Evolutionary conservation across 805 yeast genomes (phyloP), one percentile per base, ranked within the genome.

Genomic region (Candida vartiovaarae): DNA sequence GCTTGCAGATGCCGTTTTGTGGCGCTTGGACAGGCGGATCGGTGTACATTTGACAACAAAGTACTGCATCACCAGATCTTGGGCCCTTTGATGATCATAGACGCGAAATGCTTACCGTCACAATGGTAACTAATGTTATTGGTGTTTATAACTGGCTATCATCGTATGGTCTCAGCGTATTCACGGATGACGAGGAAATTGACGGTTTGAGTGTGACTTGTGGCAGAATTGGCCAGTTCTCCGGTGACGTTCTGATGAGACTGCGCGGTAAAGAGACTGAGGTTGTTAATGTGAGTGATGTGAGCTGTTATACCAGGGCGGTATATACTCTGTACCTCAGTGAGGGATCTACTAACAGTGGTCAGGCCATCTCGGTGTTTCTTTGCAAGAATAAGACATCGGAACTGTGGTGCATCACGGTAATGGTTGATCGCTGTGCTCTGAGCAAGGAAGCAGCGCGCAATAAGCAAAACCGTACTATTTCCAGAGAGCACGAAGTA

Each of bases 171-270:
- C 26, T 32, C 7, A 28, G n/a, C 11, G 24, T 4, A 8, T 36
- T 36, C 32, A 28, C n/a, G 24, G 39, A 36, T n/a, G 30, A 28
- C 6, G 9, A 7, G 30, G 34, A 29, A 5, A 27, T 3, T 23
- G 20, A 25, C 8, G 34, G 43, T n/a, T 15, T 41, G 31, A 20
- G 23, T 4, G 6, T 40, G 9, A 34, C 28, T 32, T 38, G 35
- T 4, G 36, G 23, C 15, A 39, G 31, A 9, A 37, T 45, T 36
- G 43, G 41, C 15, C 25, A 10, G 6, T 36, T 32, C 2, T 34
- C 44, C 9, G 47, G 47, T 11, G 47, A 46, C 15, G 29, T 46
- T 11, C 5, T 38, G 24, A 35, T 38, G 8, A 11, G 15, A 32
- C 7, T 38, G 31, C 7, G 10, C 9, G 34, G 31, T n/a, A 10